Evolutionary conservation across 352 stramenopile genomes (phyloP).

Genomic region (Thalassiosira livingstoniorum): DNA sequence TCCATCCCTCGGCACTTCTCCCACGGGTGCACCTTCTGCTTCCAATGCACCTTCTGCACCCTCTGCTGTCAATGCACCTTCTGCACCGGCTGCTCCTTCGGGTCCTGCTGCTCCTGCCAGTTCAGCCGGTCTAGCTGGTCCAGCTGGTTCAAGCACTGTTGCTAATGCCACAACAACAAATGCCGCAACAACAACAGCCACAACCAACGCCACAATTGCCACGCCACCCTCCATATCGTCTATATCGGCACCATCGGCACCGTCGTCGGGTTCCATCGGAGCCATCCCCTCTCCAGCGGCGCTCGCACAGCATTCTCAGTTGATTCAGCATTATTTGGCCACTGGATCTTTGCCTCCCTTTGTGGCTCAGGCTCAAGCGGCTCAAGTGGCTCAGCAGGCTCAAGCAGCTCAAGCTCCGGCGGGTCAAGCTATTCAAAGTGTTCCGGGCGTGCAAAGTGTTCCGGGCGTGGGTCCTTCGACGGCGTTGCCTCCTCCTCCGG

Average conservation of each 20-base stretch:
- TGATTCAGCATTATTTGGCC: constrained; percentile 1
- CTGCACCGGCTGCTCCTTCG: too few species aligned
- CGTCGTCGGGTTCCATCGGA: not conserved
- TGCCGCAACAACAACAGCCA: not conserved
- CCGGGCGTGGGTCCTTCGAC: too few species aligned
- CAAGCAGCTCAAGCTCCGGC: not conserved
- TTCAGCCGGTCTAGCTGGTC: too few species aligned
- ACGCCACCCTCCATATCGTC: not conserved
- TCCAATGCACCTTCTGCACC: too few species aligned
- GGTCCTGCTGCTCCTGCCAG: too few species aligned
- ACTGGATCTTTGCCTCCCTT: too few species aligned
- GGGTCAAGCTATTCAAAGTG: not conserved
- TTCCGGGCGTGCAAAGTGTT: not conserved
- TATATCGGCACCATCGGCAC: not conserved
- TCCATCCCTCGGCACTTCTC: too few species aligned
- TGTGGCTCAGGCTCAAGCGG: too few species aligned
- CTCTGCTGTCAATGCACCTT: too few species aligned
- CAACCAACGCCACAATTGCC: not conserved
- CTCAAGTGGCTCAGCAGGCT: not conserved
- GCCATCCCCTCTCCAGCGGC: not conserved
- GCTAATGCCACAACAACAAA: not conserved
- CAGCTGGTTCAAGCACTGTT: too few species aligned
- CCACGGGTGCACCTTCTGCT: too few species aligned
- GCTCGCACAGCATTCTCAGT: not conserved
- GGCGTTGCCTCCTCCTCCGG: too few species aligned